phyloP scores from a whole-genome alignment of 2,329 filamentous ascomycete species.

The Dactylonectria estremocensis region DNA sequence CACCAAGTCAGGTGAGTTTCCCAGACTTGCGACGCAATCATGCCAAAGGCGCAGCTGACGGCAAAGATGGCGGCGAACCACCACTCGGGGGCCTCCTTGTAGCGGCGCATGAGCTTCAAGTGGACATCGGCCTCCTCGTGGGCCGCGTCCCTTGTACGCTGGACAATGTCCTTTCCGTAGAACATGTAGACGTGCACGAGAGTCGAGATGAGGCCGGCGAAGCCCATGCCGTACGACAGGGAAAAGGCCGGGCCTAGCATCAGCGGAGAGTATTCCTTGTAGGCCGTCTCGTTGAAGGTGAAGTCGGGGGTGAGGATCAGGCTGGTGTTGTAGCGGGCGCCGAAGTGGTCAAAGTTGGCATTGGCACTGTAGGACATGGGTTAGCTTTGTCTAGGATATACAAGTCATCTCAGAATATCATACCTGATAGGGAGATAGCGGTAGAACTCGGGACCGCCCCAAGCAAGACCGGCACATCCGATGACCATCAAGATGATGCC shows the following conservation, averaged over 20 bases:
- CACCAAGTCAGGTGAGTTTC: conserved; percentile 51
- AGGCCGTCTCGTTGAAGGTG: conserved; percentile 72
- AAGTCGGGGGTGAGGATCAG: conserved; percentile 69
- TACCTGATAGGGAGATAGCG: conserved; percentile 74
- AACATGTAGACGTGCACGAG: conserved; percentile 70
- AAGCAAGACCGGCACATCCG: conserved; percentile 71
- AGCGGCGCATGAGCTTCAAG: conserved; percentile 74
- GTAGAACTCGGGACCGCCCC: conserved; percentile 68
- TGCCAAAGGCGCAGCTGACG: conserved; percentile 51
- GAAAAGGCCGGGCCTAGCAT: conserved; percentile 75
- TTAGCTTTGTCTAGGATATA: neutral
- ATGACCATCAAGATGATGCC: conserved; percentile 71
- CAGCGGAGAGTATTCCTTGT: conserved; percentile 77
- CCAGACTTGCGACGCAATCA: conserved; percentile 16
- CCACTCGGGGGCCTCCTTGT: conserved; percentile 72
- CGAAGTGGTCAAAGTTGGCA: conserved; percentile 76
- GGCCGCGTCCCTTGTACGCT: conserved; percentile 56
- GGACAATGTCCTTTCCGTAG: conserved; percentile 69
- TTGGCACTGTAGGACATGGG: conserved; percentile 50
- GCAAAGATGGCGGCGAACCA: conserved; percentile 67
- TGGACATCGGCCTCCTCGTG: conserved; percentile 72
- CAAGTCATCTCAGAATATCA: neutral
- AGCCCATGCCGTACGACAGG: conserved; percentile 73
- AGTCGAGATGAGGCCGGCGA: conserved; percentile 76
- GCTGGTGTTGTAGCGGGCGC: conserved; percentile 70